Evolutionary conservation across 2,329 filamentous ascomycete species (phyloP).

Genomic region (Torrubiellomyces zombiae): DNA sequence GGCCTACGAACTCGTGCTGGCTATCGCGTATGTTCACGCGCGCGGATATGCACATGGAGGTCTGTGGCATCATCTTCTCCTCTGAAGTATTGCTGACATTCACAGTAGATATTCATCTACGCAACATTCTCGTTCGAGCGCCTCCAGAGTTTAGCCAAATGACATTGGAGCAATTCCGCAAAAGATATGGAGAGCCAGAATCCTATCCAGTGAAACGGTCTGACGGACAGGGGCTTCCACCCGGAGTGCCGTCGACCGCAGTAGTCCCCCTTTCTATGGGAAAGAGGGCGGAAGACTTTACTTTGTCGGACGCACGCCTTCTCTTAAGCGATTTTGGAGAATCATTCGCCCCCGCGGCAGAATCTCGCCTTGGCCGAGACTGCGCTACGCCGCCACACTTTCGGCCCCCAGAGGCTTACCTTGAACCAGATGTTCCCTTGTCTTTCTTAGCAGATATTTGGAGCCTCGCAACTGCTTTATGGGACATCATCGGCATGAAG

Average conservation of each 20-base stretch:
- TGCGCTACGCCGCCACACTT: slow-evolving; percentile 14
- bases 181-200: slow-evolving; percentile 7
- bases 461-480: slow-evolving; percentile 20
- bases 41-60: slow-evolving; percentile 16
- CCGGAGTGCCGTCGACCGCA: slow-evolving; percentile 13
- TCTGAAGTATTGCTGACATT: slow-evolving; percentile 1
- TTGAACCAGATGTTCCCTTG: slow-evolving; percentile 16
- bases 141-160: slow-evolving; percentile 7
- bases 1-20: slow-evolving; percentile 12
- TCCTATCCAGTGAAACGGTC: slow-evolving; percentile 7
- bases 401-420: slow-evolving; percentile 17
- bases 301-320: slow-evolving; percentile 8
- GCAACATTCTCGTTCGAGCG: slow-evolving; percentile 16
- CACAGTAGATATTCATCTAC: slow-evolving; percentile 14
- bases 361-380: slow-evolving; percentile 5
- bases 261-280: slow-evolving; percentile 19
- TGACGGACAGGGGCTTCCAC: slow-evolving; percentile 7
- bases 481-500: slow-evolving; percentile 11
- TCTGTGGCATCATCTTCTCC: slow-evolving; percentile 2
- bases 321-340: slow-evolving; percentile 18
- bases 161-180: slow-evolving; percentile 13
- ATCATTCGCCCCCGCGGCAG: slow-evolving; percentile 12
- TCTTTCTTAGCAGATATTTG: slow-evolving; percentile 20
- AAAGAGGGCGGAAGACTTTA: slow-evolving; percentile 12
- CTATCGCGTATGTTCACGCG: slow-evolving; percentile 13